Evolutionary conservation across 2,329 filamentous ascomycete genomes (phyloP), one percentile per base, ranked within the genome.

Genomic region (Claviceps spartinae): DNA sequence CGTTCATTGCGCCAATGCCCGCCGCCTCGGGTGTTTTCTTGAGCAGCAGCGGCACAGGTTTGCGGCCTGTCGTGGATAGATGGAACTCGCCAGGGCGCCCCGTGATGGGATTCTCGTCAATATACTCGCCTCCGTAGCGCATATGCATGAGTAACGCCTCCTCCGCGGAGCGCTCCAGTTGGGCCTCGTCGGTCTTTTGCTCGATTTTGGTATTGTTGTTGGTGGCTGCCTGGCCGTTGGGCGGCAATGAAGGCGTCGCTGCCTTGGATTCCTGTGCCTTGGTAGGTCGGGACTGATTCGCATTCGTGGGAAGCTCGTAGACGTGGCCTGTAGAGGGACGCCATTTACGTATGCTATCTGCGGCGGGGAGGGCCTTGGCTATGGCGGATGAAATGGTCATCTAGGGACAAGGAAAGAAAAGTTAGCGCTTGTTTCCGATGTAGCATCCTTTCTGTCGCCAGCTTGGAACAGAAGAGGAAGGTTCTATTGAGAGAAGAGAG

Each of bases 101-200:
- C 0, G 79, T 83, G 58, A 85, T 83, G 43, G 81, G 79, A 57
- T 82, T 84, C 63, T 83, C 78, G 64, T 85, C 79, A 65, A 84
- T 77, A 61, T 81, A 84, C 56, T 84, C 80, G 48, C 78, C 76
- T 40, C 79, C 81, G 57, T 77, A 78, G 55, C 72, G 73, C 64
- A 79, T 69, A 57, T 81, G 77, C 42, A 79, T 70, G 57, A 71
- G 65, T 55, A 81, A 75, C 0, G 80, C 77, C 58, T 82, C 77
- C 57, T 82, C 78, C 2, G 79, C 71, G 2, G 77, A 63, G 14
- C 72, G 69, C 54, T 76, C 69, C 3, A 75, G 62, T 1, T 65
- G 67, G 1, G 64, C 59, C 52, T 70, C 66, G 40, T 70, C 67
- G 54, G 66, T 65, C 51, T 67, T 73, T 48, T 64, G 65, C 3